These are phyloP conservation scores for Botrytis squamosa DNA, from an alignment of 2,329 filamentous ascomycete species.

Conservation along the genomic window DNA sequence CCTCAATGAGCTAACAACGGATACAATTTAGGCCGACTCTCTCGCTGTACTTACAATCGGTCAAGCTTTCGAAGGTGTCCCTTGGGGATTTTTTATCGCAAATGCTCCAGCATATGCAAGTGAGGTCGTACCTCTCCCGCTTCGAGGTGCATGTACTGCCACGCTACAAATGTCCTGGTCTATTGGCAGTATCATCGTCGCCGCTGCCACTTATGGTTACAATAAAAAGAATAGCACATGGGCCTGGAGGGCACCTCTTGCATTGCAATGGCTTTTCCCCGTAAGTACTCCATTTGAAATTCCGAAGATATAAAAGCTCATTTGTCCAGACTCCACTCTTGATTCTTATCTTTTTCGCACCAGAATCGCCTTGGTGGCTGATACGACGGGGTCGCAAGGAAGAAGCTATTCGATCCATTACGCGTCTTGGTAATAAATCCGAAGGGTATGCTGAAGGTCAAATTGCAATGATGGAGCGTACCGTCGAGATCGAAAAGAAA, in stretches of 20 bases:
- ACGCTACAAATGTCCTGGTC: constrained; percentile 68
- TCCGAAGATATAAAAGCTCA: neutral
- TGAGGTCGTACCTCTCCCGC: constrained; percentile 59
- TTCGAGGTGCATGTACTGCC: constrained; percentile 58
- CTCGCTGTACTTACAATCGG: constrained; percentile 40
- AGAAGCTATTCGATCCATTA: constrained; percentile 43
- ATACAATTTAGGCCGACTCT: constrained; percentile 1
- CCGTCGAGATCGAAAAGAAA: constrained; percentile 53
- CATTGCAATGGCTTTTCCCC: constrained; percentile 54
- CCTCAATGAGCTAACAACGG: neutral
- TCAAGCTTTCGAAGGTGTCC: constrained; percentile 53
- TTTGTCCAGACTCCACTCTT: constrained; percentile 44
- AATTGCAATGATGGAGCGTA: constrained; percentile 59
- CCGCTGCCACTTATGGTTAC: constrained; percentile 55
- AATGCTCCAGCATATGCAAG: constrained; percentile 62
- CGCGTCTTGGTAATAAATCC: constrained; percentile 42
- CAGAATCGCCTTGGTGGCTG: constrained; percentile 52
- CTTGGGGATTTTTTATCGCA: constrained; percentile 66
- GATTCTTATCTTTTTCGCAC: constrained; percentile 49
- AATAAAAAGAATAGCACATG: constrained; percentile 39
- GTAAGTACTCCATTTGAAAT: neutral
- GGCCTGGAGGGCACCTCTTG: constrained; percentile 51
- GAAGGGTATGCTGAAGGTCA: constrained; percentile 48
- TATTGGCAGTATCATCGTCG: constrained; percentile 60
- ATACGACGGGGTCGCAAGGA: constrained; percentile 46